Base-by-base conservation (phyloP, 2,329 filamentous ascomycete species). In the Neurospora sp. region DNA sequence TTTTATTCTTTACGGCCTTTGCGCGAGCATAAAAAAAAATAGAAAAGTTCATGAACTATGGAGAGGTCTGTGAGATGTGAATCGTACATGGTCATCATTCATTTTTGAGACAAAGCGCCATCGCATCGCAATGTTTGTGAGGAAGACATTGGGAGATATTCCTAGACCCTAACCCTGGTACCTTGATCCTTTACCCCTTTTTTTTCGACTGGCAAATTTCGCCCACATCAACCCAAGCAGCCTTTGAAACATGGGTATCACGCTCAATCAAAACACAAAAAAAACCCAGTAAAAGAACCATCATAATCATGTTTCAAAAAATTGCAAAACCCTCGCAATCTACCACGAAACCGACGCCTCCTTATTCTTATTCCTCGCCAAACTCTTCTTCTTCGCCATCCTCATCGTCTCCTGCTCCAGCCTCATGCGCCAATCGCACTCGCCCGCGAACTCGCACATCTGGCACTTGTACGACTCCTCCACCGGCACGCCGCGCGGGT, bases 391-490 rank as follows among this genome's bases (percentile, higher is more conserved):
- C 70, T 67, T 72, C 12, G 72, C 74, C 69, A 70, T 72, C 10
- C 71, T 66, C 52, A 78, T 38, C 6, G 75, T 74, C 76, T 91
- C 88, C 71, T 88, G 84, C 69, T 94, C 88, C 79, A 91, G 90
- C 11, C 84, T 83, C 74, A 86, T 83, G 43, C 94, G 84, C 95
- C 95, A 98, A 12, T 86, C 85, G 78, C 95, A 98, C 1, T 83
- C 84, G 2, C 92, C 89, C 0, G 85, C 87, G 78, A 97, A 97
- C 74, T 97, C 93, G 77, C 95, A 98, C 33, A 85, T 88, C 23
- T 88, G 83, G 78, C 95, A 98, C 79, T 97, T 98, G 80, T 91
- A 97, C 0, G 92, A 92, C 74, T 97, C 94, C 76, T 94, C 90
- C 6, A 96, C 85, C 6, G 87, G 84, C 2, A 97, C 94, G 0